Percentiles rank a stretch among this genome's conserved stretches.
Conservation (phyloP, 257 asterid genomes). For the Solanum dulcamara region DNA sequence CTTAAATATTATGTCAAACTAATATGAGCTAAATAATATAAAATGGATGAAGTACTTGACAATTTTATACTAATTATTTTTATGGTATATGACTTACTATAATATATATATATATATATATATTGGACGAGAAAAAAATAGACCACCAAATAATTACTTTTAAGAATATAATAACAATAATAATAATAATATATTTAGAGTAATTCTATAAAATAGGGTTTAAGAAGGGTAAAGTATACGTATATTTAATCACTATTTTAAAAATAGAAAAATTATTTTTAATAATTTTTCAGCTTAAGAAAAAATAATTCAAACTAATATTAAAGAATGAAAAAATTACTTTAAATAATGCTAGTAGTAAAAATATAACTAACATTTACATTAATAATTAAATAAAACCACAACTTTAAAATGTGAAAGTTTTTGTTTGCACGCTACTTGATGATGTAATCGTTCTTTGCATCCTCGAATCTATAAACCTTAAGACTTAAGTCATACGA, state of each 20-base stretch:
- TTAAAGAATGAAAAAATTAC: background rate
- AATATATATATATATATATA: too few relatives aligned
- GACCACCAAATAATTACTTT: background rate
- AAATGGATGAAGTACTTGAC: background rate
- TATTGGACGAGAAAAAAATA: background rate
- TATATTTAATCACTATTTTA: too few relatives aligned
- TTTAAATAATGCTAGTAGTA: background rate
- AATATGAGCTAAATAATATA: too few relatives aligned
- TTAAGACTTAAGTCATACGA: background rate
- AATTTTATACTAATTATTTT: too few relatives aligned
- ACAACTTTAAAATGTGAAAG: background rate
- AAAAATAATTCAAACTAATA: too few relatives aligned
- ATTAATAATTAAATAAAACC: background rate
- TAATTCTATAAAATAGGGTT: too few relatives aligned
- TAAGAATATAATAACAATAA: background rate
- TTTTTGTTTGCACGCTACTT: background rate
- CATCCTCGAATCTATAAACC: background rate
- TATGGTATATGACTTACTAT: background rate
- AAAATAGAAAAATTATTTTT: too few relatives aligned
- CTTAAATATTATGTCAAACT: background rate
- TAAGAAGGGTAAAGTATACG: accelerated
- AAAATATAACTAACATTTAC: background rate
- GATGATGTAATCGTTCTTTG: background rate
- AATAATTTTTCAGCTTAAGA: background rate
- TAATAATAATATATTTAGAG: too few relatives aligned